phyloP scores from a whole-genome alignment of 805 yeast genomes.

The Barnettozyma sp. region DNA sequence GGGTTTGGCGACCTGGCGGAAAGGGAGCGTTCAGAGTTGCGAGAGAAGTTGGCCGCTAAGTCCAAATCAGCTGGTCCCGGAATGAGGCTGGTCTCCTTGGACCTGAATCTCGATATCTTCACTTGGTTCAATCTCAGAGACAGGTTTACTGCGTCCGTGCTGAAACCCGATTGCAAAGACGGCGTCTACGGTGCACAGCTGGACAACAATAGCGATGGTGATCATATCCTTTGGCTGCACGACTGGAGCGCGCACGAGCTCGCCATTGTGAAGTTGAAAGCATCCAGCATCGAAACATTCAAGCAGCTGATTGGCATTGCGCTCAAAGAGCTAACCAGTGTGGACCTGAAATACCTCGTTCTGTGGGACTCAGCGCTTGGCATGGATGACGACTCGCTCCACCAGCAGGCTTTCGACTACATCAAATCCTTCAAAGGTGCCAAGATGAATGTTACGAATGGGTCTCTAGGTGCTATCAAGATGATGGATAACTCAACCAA shows the following conservation, averaged over 20 bases:
- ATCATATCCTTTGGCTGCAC: slow-evolving; percentile 40
- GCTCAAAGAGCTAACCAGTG: slow-evolving; percentile 28
- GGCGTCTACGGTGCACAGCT: slow-evolving; percentile 27
- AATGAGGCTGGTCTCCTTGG: slow-evolving; percentile 26
- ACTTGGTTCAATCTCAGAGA: slow-evolving; percentile 40
- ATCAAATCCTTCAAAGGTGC: slow-evolving; percentile 9
- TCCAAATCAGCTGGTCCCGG: slow-evolving; percentile 18
- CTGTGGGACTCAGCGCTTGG: slow-evolving; percentile 35
- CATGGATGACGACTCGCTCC: slow-evolving; percentile 2
- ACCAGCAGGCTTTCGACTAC: slow-evolving; percentile 6
- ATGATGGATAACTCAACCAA: slow-evolving; percentile 21
- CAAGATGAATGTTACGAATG: slow-evolving; percentile 26
- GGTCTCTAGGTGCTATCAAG: slow-evolving; percentile 36
- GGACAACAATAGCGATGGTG: slow-evolving; percentile 16
- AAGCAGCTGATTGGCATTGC: slow-evolving; percentile 28
- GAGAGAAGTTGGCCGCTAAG: slow-evolving; percentile 15
- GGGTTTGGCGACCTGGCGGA: slow-evolving; percentile 27
- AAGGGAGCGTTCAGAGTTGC: slow-evolving; percentile 21
- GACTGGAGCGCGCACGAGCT: slow-evolving; percentile 32
- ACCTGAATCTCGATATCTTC: slow-evolving; percentile 32
- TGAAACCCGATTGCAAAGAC: slow-evolving; percentile 11
- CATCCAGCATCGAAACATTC: slow-evolving; percentile 19
- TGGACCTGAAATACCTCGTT: slow-evolving; percentile 24
- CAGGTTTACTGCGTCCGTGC: slow-evolving; percentile 28
- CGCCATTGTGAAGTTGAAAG: slow-evolving; percentile 19